These are phyloP conservation scores for Kodamaea suecica DNA, from an alignment of 1,139 yeast genomes.

Conservation along the genomic window DNA sequence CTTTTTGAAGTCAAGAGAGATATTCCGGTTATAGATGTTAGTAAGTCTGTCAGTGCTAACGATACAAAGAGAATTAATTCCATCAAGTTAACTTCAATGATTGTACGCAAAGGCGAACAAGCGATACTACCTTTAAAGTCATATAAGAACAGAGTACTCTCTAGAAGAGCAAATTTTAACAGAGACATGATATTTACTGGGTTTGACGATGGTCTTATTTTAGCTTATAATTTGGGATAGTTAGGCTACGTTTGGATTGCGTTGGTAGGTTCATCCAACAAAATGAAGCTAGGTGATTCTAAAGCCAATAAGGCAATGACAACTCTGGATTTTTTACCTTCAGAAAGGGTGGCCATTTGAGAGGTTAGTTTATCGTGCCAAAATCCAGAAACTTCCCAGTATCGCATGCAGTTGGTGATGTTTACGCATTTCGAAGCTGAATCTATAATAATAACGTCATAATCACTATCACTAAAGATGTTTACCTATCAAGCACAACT, in stretches of 20 bases:
- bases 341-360: constrained; percentile 96
- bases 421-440: too few relatives aligned
- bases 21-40: constrained; percentile 11
- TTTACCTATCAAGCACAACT: too few relatives aligned
- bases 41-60: constrained; percentile 10
- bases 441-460: too few relatives aligned
- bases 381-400: too few relatives aligned
- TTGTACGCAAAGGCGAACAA: constrained; percentile 3
- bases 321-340: constrained; percentile 99
- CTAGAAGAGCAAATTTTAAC: constrained; percentile 8
- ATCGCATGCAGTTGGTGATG: too few relatives aligned
- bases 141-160: constrained; percentile 4
- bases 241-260: too few relatives aligned
- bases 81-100: constrained; percentile 16
- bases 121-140: background rate
- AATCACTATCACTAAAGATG: background rate
- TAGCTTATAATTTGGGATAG: constrained; percentile 11
- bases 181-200: constrained; percentile 28
- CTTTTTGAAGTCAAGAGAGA: constrained; percentile 8
- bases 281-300: constrained; percentile 89
- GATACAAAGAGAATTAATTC: constrained; percentile 5
- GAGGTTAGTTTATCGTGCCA: too few relatives aligned
- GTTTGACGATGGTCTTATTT: constrained; percentile 35
- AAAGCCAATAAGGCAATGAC: constrained; percentile 94
- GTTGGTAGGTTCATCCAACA: too few relatives aligned